Evolutionary conservation across 345 rosid species (phyloP).

Genomic region (Melaleuca alternifolia): DNA sequence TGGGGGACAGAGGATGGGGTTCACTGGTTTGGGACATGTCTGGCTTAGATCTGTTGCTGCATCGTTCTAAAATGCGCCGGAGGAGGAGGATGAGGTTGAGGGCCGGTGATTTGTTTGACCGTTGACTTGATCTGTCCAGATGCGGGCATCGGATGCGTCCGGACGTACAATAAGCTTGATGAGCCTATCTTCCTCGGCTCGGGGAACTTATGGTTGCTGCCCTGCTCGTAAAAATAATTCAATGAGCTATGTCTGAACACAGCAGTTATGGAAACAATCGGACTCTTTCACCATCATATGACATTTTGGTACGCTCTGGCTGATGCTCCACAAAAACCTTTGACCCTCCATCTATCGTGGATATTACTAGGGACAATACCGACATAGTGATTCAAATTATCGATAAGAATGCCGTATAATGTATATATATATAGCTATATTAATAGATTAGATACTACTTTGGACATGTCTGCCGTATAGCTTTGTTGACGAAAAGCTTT

Average conservation of each 20-base stretch:
- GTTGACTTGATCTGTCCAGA: slow-evolving; percentile 17
- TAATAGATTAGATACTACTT: neutral
- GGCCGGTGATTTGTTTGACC: slow-evolving; percentile 21
- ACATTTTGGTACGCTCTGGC: neutral
- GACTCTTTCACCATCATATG: neutral
- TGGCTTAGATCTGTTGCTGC: neutral
- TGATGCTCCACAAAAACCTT: neutral
- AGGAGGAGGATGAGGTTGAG: neutral
- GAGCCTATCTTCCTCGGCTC: neutral
- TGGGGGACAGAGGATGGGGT: neutral
- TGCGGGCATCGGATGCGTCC: neutral
- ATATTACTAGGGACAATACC: neutral
- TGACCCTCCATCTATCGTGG: neutral
- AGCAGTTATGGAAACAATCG: neutral
- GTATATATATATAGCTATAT: neutral
- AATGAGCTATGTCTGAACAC: neutral
- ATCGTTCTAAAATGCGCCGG: slow-evolving; percentile 15
- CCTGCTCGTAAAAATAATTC: neutral
- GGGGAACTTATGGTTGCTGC: neutral
- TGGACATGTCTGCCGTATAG: accelerated
- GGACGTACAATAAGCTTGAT: neutral
- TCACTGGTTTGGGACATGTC: neutral
- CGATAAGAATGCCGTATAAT: accelerated
- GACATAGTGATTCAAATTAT: neutral
- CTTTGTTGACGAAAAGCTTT: neutral